A percentile compares a stretch with the other conserved stretches of the same genome.
phyloP scores from a whole-genome alignment of 768 basidiomycete genomes.

The Rhizopogon sp. region DNA sequence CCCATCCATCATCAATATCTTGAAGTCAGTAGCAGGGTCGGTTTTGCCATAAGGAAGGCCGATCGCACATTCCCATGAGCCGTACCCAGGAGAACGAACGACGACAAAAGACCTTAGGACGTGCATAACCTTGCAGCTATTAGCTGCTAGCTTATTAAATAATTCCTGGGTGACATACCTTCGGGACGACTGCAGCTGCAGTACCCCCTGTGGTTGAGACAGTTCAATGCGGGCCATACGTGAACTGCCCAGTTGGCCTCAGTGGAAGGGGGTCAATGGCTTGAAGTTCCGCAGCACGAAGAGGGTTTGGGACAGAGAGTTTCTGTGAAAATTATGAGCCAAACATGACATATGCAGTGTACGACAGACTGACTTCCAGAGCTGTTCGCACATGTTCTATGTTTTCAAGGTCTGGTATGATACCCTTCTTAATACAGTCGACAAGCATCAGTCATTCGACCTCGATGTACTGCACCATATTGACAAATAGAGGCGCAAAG shows the following conservation, averaged over 20 bases:
- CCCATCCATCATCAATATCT: constrained; percentile 1
- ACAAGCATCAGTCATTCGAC: constrained; percentile 6
- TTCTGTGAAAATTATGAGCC: not conserved
- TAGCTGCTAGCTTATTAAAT: not conserved
- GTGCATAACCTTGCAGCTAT: not conserved
- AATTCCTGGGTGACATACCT: not conserved
- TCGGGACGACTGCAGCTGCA: not conserved
- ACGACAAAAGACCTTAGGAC: constrained; percentile 1
- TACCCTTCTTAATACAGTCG: constrained; percentile 5
- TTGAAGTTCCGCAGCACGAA: constrained; percentile 6
- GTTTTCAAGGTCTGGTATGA: constrained; percentile 3
- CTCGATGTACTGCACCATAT: constrained; percentile 7
- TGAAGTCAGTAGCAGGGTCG: constrained; percentile 6
- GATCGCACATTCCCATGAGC: not conserved
- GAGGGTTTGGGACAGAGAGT: not conserved
- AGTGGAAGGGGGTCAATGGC: not conserved
- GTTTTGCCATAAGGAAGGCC: not conserved
- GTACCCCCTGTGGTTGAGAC: constrained; percentile 1
- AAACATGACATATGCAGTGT: not conserved
- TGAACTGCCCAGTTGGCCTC: not conserved
- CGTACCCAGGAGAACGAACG: not conserved
- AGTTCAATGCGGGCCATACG: constrained; percentile 1
- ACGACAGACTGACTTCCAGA: not conserved
- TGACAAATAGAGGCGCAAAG: constrained; percentile 3
- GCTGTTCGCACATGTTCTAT: not conserved